Evolutionary conservation across 306 rosid genomes (phyloP), one percentile per base, ranked within the genome.

Genomic region (Prinsepia uniflora): DNA sequence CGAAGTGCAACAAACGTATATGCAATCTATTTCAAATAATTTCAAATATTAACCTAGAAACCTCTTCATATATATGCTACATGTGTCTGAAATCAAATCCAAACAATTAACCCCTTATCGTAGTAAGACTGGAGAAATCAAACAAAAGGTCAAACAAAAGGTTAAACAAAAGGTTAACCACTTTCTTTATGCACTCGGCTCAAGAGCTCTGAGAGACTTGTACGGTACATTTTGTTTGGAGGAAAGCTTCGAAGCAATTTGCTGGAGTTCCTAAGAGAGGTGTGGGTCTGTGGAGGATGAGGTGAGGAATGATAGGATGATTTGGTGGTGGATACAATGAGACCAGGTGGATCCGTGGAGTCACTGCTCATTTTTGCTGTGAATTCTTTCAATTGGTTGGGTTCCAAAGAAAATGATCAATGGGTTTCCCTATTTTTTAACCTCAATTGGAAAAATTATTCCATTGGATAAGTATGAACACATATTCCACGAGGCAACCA

Each of bases 241-340:
- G 74, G 82, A 73, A 20, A 88, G 85, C 59, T 86, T 84, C 11
- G 80, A 82, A 49, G 92, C 90, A 7, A 82, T 67, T 59, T 78
- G 82, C 13, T 67, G 91, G 68, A 88, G 96, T 61, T 90, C 87
- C 4, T 57, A 39, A 61, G 96, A 78, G 75, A 88, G 86, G 63
- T 44, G 73, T 0, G 75, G 77, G 52, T 88, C 84, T 41, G 63
- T 72, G 66, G 88, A 83, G 49, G 96, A 89, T 0, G 76, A 75
- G 63, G 75, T 55, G 30, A 90, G 95, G 82, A 90, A 86, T 1
- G 56, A 59, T 53, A 78, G 73, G 78, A 85, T 84, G 18, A 70
- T 22, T 85, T 65, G 2, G 90, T 90, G 45, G 41, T 48, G 4
- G 87, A 84, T 13, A 90, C 43, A 0, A 92, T 73, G 14, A 92